These are phyloP conservation scores for Pseudocercospora crystallina DNA, from an alignment of 2,329 filamentous ascomycete species.

Conservation along the genomic window DNA sequence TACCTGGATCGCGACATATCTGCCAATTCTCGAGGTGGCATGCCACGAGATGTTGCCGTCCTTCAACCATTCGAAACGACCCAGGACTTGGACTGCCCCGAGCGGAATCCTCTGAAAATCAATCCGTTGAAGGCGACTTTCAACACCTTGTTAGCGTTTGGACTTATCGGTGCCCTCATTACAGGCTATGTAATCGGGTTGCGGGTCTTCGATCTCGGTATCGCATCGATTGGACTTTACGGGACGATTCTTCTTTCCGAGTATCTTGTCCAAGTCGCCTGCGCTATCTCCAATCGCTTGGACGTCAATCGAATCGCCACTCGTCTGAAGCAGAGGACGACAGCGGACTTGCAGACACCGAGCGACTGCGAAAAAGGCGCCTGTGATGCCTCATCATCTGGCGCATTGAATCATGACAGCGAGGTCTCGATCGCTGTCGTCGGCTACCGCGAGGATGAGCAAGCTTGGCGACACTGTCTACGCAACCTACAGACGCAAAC, in stretches of 20 bases:
- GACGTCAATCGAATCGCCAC: slow-evolving; percentile 3
- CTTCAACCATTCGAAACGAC: too few species aligned
- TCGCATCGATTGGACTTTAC: slow-evolving; percentile 6
- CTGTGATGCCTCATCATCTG: not conserved
- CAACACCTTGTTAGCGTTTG: slow-evolving; percentile 1
- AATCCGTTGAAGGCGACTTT: slow-evolving; percentile 1
- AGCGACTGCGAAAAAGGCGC: slow-evolving; percentile 4
- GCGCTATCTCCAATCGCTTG: slow-evolving; percentile 3
- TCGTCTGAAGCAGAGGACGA: not conserved
- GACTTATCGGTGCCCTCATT: slow-evolving; percentile 6
- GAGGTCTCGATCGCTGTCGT: slow-evolving; percentile 9
- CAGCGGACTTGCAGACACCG: too few species aligned
- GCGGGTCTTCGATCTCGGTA: slow-evolving; percentile 5
- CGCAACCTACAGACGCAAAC: slow-evolving; percentile 1
- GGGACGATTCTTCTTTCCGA: slow-evolving; percentile 4
- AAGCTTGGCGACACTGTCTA: slow-evolving; percentile 9
- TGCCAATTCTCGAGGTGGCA: too few species aligned
- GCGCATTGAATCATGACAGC: not conserved
- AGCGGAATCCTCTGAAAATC: not conserved
- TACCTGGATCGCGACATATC: too few species aligned
- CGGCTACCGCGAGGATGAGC: slow-evolving; percentile 10
- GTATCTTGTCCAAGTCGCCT: slow-evolving; percentile 2
- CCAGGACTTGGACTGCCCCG: slow-evolving; percentile 6
- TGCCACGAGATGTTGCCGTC: too few species aligned
- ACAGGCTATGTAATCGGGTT: slow-evolving; percentile 5